Conservation (phyloP, 129 eudicot species). For the Sambucus nigra region DNA sequence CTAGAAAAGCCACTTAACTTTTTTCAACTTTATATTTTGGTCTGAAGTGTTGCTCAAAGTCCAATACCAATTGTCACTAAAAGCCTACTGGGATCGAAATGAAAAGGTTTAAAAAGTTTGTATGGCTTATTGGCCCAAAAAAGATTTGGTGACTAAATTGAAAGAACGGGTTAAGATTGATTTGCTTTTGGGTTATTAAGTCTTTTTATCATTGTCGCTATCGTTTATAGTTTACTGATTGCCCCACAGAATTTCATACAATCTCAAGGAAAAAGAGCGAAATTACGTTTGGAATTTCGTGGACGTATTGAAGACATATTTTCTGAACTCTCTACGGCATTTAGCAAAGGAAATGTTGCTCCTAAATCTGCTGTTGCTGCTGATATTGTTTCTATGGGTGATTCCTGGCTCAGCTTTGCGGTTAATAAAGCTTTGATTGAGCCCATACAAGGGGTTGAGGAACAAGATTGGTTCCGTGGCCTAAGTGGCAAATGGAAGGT, state of each 20-base stretch:
- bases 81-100: no score
- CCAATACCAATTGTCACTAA: no score
- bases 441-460: slow-evolving; percentile 57
- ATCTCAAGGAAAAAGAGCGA: slow-evolving; percentile 83
- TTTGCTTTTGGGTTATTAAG: neutral
- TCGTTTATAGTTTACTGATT: slow-evolving; percentile 8
- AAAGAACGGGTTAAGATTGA: no score
- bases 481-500: slow-evolving; percentile 93
- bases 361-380: slow-evolving; percentile 71
- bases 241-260: slow-evolving; percentile 59
- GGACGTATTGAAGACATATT: slow-evolving; percentile 53
- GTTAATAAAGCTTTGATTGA: slow-evolving; percentile 63
- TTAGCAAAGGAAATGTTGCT: slow-evolving; percentile 29
- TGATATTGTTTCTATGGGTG: slow-evolving; percentile 86
- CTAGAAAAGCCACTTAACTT: no score
- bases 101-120: no score
- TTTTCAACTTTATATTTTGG: no score
- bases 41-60: no score
- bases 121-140: no score
- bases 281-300: slow-evolving; percentile 57
- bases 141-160: no score
- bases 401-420: slow-evolving; percentile 71
- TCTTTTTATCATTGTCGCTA: neutral
- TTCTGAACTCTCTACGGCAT: slow-evolving; percentile 50
- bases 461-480: slow-evolving; percentile 68